Conservation (phyloP, 306 rosid genomes). For the Trifolium fragiferum region DNA sequence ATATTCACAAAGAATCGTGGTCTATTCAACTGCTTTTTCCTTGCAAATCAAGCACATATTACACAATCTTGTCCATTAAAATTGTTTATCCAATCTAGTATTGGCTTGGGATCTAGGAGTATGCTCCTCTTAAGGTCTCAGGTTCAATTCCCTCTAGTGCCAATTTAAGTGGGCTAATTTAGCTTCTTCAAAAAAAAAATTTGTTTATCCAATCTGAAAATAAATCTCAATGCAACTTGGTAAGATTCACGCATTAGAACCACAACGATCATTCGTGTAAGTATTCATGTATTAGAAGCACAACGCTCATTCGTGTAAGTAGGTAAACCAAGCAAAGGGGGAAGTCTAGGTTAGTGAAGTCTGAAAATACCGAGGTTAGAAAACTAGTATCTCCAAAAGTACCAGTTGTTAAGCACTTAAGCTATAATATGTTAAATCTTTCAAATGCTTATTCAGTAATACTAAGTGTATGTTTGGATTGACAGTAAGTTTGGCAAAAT, state of each 20-base stretch:
- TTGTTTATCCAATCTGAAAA: neutral
- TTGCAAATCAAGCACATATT: neutral
- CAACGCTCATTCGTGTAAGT: neutral
- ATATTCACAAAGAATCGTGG: neutral
- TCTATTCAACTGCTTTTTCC: neutral
- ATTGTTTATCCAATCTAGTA: neutral
- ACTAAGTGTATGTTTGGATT: neutral
- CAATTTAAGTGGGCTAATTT: no score
- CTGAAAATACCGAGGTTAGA: neutral
- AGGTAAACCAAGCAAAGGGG: neutral
- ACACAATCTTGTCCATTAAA: neutral
- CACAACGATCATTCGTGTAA: neutral
- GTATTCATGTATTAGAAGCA: neutral
- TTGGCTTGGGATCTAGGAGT: no score
- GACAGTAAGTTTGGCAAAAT: neutral
- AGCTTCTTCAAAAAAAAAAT: no score
- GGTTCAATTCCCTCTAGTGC: no score
- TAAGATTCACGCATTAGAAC: neutral
- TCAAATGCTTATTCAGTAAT: slow-evolving; percentile 1
- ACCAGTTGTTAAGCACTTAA: neutral
- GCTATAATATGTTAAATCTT: slow-evolving; percentile 9
- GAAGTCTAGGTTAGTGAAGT: neutral
- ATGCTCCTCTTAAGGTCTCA: no score
- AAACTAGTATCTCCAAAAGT: neutral
- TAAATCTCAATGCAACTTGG: neutral